Evolutionary conservation across 2,329 filamentous ascomycete species (phyloP), one percentile per base, ranked within the genome.

Genomic region (Fusarium domesticum): DNA sequence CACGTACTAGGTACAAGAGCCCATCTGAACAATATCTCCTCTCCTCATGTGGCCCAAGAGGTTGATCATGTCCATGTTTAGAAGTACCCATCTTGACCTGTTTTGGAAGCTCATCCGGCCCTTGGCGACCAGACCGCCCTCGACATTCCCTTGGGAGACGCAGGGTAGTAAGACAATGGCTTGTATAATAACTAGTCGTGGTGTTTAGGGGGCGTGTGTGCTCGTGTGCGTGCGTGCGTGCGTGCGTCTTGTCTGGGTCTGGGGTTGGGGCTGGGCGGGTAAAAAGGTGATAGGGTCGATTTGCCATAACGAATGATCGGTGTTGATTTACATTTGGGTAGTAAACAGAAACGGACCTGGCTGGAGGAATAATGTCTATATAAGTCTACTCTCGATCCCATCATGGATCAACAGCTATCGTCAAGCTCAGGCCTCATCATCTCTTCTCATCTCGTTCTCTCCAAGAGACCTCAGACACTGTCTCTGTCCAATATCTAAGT

Each of bases 31-130:
- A 38, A 31, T 16, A 18, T 18, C 8, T 19, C 33, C 16, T 28
- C 44, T 30, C 35, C 37, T 37, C 33, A 39, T 28, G 30, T 33
- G 28, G 37, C 25, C 41, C 19, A 16, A 11, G 15, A 23, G 19
- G 40, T 15, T 47, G 39, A 43, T 42, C 39, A 38, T 34, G 28
- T 15, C 54, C 45, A 44, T 55, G 39, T 42, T 41, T 42, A 50
- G 35, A 18, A 28, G 20, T 35, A 19, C 18, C 15, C 41, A 28
- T 35, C 45, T 57, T 58, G 43, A 50, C 55, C 38, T 38, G 19
- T 53, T 46, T 51, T 38, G 56, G 56, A 57, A 58, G 53, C 56
- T 58, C 44, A 38, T 51, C 56, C 55, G 53, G 33, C 14, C n/a
- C 34, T 15, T 18, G 19, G 18, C n/a, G 14, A 36, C 19, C 17